Percentiles rank a stretch among this genome's conserved stretches.
These are phyloP conservation scores for Xylaria sp. DNA, from an alignment of 2,329 filamentous ascomycete genomes.

Conservation along the genomic window DNA sequence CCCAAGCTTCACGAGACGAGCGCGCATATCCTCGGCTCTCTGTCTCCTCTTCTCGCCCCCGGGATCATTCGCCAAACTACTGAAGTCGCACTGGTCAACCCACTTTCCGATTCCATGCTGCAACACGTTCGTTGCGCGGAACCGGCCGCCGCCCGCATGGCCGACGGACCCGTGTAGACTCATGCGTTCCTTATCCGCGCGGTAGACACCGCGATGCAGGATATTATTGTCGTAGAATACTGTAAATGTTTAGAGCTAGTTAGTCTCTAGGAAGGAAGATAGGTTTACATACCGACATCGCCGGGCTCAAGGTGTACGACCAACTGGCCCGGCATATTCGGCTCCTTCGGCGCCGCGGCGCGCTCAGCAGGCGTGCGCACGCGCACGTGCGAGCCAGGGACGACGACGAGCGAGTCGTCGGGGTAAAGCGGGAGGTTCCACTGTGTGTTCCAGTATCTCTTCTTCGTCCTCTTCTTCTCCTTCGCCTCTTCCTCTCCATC, in stretches of 20 bases:
- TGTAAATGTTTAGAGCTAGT: neutral
- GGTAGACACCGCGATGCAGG: constrained; percentile 77
- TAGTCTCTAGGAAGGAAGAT: neutral
- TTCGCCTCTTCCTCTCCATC: constrained; percentile 38
- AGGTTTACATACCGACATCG: constrained; percentile 64
- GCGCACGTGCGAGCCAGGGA: constrained; percentile 80
- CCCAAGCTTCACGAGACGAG: constrained; percentile 71
- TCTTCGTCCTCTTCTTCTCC: constrained; percentile 8
- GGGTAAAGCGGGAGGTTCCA: constrained; percentile 84
- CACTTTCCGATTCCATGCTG: constrained; percentile 78
- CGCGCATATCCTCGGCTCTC: constrained; percentile 72
- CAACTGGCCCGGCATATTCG: constrained; percentile 70
- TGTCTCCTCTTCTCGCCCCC: constrained; percentile 57
- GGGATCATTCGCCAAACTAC: constrained; percentile 38
- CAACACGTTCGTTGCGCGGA: constrained; percentile 76
- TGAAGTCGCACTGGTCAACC: constrained; percentile 70
- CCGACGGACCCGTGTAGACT: constrained; percentile 80
- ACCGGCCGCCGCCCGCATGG: constrained; percentile 63
- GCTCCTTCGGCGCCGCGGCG: constrained; percentile 72
- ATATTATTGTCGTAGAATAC: constrained; percentile 95
- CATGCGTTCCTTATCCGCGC: constrained; percentile 68
- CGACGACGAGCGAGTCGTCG: constrained; percentile 78
- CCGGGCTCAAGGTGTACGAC: constrained; percentile 75
- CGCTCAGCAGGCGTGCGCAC: constrained; percentile 78
- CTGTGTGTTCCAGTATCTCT: constrained; percentile 75